Base-by-base conservation (phyloP, 2,329 filamentous ascomycete genomes). In the Helotiales sp. region DNA sequence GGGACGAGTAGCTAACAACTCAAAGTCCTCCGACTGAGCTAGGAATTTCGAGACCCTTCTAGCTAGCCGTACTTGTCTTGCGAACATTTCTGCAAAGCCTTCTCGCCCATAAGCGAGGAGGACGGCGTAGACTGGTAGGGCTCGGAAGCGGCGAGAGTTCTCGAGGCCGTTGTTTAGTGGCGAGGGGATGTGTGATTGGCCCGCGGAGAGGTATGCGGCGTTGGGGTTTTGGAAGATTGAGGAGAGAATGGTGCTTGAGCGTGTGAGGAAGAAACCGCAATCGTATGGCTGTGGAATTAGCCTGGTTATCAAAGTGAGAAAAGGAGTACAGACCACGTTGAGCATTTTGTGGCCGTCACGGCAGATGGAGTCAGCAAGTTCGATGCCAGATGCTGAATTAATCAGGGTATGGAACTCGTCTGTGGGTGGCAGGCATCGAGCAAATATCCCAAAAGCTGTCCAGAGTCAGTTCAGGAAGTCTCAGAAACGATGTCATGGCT, bases 261-360 rank as follows among this genome's bases (percentile, higher is more conserved):
- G 87, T 61, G 89, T 93, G 73, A 97, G 87, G 83, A 97, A 96
- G 79, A 97, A 91, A 50, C 94, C 95, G 74, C 91, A 94, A 78
- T 97, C 95, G 74, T 97, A 97, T 0, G 95, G 94, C 73, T 74
- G 54, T 26, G 54, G 32, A 6, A 17, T 58, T 68, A 62, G 62
- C 32, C 32, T 28, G 10, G 11, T 30, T n/a, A n/a, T 13, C 22
- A 20, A 17, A 40, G 28, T 47, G 47, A 28, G n/a, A 30, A 65
- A 37, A 34, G 13, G 11, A 61, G 55, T 28, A 84, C 86, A 68
- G 78, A 89, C 88, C 54, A 97, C 93, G 72, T 97, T 97, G 68
- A 98, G 85, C n/a, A 97, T 81, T 76, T 97, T 97, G 79, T 98
- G 95, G 0, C 87, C 91, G 75, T 97, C 94, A 2, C 91, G 89